Conservation (phyloP, 108 stramenopile genomes). For the Craspedostauros australis region DNA sequence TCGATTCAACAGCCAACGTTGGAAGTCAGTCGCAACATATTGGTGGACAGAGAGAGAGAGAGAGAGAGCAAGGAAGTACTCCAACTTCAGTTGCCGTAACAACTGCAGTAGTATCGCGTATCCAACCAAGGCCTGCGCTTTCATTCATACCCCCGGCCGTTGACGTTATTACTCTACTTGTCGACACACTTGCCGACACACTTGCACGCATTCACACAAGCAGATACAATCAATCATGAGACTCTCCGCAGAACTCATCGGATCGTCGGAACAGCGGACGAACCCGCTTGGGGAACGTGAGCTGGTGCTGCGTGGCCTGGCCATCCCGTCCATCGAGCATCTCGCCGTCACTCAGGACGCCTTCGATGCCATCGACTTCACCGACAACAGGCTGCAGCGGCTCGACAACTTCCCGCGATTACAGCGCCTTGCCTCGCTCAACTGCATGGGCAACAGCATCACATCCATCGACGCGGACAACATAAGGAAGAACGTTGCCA, state of each 20-base stretch:
- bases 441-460: constrained; percentile 56
- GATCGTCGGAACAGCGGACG: constrained; percentile 74
- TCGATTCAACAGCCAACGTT: too few relatives aligned
- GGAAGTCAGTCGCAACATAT: too few relatives aligned
- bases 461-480: constrained; percentile 53
- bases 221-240: too few relatives aligned
- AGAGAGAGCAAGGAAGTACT: too few relatives aligned
- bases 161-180: too few relatives aligned
- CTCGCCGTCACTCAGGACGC: constrained; percentile 68
- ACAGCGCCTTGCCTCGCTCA: constrained; percentile 36
- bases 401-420: constrained; percentile 76
- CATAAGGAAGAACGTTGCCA: constrained; percentile 47
- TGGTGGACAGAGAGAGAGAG: too few relatives aligned
- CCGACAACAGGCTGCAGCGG: constrained; percentile 65
- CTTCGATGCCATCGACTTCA: constrained; percentile 72
- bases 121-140: too few relatives aligned
- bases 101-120: too few relatives aligned
- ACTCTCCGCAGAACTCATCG: constrained; percentile 70
- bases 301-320: constrained; percentile 68
- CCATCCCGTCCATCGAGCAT: constrained; percentile 74
- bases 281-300: constrained; percentile 81
- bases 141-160: too few relatives aligned
- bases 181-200: too few relatives aligned
- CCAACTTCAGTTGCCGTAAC: too few relatives aligned
- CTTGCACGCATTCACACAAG: too few relatives aligned